phyloP scores from a whole-genome alignment of 805 yeast genomes.

The Candida lessepsii region DNA sequence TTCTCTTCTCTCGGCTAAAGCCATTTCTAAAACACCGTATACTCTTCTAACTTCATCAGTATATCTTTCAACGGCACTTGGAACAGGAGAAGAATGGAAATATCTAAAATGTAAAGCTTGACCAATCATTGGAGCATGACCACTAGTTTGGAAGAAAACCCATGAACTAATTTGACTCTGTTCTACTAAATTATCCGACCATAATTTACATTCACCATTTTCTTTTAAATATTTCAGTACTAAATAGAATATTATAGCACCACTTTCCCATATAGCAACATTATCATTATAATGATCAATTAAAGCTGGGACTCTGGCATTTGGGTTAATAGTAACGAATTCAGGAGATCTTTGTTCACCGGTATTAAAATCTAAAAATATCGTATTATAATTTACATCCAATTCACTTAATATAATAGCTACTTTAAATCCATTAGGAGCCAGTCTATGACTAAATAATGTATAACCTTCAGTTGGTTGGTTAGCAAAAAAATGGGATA shows the following conservation, averaged over 20 bases:
- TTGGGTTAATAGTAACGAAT: conserved; percentile 90
- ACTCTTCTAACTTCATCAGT: conserved; percentile 91
- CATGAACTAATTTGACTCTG: conserved; percentile 84
- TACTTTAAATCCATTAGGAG: conserved; percentile 95
- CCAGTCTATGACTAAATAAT: conserved; percentile 77
- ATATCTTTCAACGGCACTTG: conserved; percentile 86
- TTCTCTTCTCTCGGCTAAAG: conserved; percentile 88
- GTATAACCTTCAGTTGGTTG: conserved; percentile 84
- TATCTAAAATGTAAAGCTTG: conserved; percentile 93
- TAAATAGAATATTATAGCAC: conserved; percentile 82
- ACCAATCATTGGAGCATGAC: conserved; percentile 98
- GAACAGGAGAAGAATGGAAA: conserved; percentile 82
- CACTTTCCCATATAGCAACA: conserved; percentile 90
- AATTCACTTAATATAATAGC: conserved; percentile 87
- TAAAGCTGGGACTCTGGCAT: conserved; percentile 92
- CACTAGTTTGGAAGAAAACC: conserved; percentile 93
- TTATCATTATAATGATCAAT: conserved; percentile 84
- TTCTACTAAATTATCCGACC: conserved; percentile 75
- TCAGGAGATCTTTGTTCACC: conserved; percentile 95
- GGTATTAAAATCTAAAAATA: conserved; percentile 78
- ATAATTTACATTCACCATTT: conserved; percentile 66
- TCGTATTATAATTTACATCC: conserved; percentile 73
- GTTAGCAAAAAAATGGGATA: conserved; percentile 68
- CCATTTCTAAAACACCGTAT: conserved; percentile 93
- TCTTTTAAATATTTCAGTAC: conserved; percentile 67